A percentile compares a stretch with the other conserved stretches of the same genome.
These are phyloP conservation scores for Saccharomyces hybrid DNA, from an alignment of 1,139 yeast genomes.

Conservation along the genomic window DNA sequence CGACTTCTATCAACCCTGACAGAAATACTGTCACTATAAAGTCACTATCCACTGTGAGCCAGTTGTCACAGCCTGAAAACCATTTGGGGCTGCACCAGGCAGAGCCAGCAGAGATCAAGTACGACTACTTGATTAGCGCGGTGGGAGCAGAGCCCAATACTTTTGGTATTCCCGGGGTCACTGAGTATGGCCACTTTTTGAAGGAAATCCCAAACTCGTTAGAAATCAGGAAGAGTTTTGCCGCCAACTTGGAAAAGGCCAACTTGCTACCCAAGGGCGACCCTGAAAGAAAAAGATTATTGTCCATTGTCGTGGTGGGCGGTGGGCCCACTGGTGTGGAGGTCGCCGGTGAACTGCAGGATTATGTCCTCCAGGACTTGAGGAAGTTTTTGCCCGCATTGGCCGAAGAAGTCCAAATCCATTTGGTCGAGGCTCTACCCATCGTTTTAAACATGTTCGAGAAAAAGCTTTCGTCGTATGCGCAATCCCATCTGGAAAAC, in stretches of 20 bases:
- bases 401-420: conserved; percentile 73
- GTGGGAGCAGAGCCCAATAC: conserved; percentile 83
- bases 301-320: conserved; percentile 75
- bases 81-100: conserved; percentile 31
- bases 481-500: conserved; percentile 72
- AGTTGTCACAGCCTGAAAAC: conserved; percentile 27
- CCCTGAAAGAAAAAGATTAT: conserved; percentile 65
- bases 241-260: conserved; percentile 70
- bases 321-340: conserved; percentile 95
- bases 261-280: conserved; percentile 66
- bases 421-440: conserved; percentile 85
- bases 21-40: conserved; percentile 53
- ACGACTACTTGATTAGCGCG: conserved; percentile 72
- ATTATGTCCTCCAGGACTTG: conserved; percentile 86
- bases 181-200: conserved; percentile 71
- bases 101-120: conserved; percentile 37
- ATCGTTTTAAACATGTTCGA: conserved; percentile 83
- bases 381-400: conserved; percentile 82
- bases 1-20: conserved; percentile 71
- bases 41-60: conserved; percentile 36
- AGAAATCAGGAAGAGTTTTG: conserved; percentile 64
- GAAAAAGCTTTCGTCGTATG: conserved; percentile 76
- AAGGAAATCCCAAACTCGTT: conserved; percentile 82
- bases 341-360: conserved; percentile 85
- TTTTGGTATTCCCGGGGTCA: conserved; percentile 74